A percentile compares a stretch with the other conserved stretches of the same genome.
Conservation (phyloP, 345 rosid genomes). For the Cardamine occulta region DNA sequence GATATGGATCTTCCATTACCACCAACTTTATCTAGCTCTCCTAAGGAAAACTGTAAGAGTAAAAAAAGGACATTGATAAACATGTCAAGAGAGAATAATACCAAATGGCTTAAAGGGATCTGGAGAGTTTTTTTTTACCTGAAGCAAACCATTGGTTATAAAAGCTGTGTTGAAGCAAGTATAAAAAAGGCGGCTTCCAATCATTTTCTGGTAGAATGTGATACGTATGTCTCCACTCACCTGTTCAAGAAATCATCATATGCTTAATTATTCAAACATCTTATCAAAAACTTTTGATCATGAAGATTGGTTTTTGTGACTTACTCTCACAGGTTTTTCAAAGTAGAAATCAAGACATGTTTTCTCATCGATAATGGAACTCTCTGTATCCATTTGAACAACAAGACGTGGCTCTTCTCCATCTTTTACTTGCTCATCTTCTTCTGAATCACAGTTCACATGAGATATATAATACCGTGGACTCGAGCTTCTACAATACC, state of each 20-base stretch:
- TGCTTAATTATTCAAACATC: background rate
- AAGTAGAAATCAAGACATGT: slow-evolving; percentile 81
- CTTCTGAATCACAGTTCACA: slow-evolving; percentile 48
- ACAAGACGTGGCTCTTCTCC: slow-evolving; percentile 59
- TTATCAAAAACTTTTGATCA: background rate
- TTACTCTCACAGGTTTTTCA: slow-evolving; percentile 72
- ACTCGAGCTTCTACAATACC: slow-evolving; percentile 55
- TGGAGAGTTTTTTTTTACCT: slow-evolving; percentile 51
- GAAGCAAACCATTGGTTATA: slow-evolving; percentile 77
- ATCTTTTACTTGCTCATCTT: slow-evolving; percentile 40
- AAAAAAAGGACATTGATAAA: background rate
- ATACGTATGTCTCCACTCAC: slow-evolving; percentile 78
- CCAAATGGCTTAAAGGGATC: background rate
- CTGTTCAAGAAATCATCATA: slow-evolving; percentile 44
- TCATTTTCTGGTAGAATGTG: slow-evolving; percentile 85
- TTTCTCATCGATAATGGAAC: slow-evolving; percentile 75
- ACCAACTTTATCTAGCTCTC: slow-evolving; percentile 85
- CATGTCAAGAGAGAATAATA: slow-evolving; percentile 2
- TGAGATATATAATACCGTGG: slow-evolving; percentile 71
- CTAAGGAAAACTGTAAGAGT: slow-evolving; percentile 57
- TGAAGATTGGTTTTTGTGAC: slow-evolving; percentile 24
- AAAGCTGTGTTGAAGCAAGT: slow-evolving; percentile 90
- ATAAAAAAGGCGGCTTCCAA: slow-evolving; percentile 87
- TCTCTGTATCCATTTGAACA: slow-evolving; percentile 96
- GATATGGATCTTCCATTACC: slow-evolving; percentile 67